Evolutionary conservation across 305 asterid genomes (phyloP).

Genomic region (Fraxinus albicans): DNA sequence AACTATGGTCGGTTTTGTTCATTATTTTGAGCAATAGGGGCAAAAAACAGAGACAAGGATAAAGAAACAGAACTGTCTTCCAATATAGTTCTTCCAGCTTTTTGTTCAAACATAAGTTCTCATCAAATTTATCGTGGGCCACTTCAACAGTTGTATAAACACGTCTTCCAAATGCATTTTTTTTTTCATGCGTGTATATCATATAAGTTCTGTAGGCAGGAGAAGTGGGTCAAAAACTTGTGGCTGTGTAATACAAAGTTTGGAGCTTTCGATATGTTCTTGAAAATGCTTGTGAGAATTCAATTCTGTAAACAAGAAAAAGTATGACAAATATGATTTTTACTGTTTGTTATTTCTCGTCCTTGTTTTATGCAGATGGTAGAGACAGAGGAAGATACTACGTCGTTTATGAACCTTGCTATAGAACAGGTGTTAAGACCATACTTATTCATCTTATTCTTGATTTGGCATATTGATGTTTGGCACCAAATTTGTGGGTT

Average conservation of each 20-base stretch:
- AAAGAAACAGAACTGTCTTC: not conserved
- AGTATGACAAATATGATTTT: constrained; percentile 3
- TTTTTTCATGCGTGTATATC: not conserved
- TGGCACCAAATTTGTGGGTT: not conserved
- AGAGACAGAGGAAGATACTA: constrained; percentile 23
- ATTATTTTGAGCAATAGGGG: not conserved
- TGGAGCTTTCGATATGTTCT: constrained; percentile 20
- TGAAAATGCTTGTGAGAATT: constrained; percentile 21
- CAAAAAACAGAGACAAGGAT: not conserved
- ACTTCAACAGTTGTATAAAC: not conserved
- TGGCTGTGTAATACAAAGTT: not conserved
- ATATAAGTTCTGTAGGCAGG: not conserved
- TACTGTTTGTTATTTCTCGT: constrained; percentile 5
- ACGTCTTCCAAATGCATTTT: not conserved
- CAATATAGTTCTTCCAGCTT: not conserved
- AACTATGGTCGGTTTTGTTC: not conserved
- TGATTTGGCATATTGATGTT: constrained; percentile 1
- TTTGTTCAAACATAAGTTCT: not conserved
- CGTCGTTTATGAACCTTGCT: constrained; percentile 54
- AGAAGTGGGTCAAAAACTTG: not conserved
- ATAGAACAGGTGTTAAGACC: constrained; percentile 43
- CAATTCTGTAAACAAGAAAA: not conserved
- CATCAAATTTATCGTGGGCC: not conserved
- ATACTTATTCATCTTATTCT: not conserved
- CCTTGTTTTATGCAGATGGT: constrained; percentile 34